Percentiles rank a stretch among this genome's conserved stretches.
Conservation (phyloP, 2,329 filamentous ascomycete genomes). For the Fusarium lateritium region DNA sequence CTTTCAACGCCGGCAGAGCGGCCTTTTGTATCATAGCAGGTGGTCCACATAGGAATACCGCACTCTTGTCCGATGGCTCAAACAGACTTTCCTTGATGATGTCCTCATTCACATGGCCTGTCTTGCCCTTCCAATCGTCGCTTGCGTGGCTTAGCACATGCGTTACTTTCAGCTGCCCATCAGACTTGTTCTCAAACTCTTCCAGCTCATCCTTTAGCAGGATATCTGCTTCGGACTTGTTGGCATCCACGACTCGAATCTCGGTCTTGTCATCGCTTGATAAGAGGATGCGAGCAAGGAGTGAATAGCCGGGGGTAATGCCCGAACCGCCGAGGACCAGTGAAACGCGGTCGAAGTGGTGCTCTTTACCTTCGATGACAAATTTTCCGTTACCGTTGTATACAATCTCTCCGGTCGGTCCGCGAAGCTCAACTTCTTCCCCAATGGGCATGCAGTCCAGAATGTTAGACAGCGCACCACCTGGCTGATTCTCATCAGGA, state of each 20-base stretch:
- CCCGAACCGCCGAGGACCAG: slow-evolving; percentile 66
- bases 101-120: slow-evolving; percentile 60
- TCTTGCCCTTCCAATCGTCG: slow-evolving; percentile 61
- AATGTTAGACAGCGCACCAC: slow-evolving; percentile 68
- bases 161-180: slow-evolving; percentile 59
- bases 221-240: slow-evolving; percentile 63
- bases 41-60: slow-evolving; percentile 65
- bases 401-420: slow-evolving; percentile 65
- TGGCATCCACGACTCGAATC: slow-evolving; percentile 63
- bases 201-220: slow-evolving; percentile 61
- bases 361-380: slow-evolving; percentile 58
- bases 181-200: slow-evolving; percentile 54
- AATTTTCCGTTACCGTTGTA: slow-evolving; percentile 65
- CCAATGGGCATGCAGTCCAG: slow-evolving; percentile 64
- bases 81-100: slow-evolving; percentile 60
- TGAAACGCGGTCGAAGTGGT: slow-evolving; percentile 60
- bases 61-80: slow-evolving; percentile 57
- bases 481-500: slow-evolving; percentile 61
- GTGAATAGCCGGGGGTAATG: slow-evolving; percentile 66
- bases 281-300: slow-evolving; percentile 61
- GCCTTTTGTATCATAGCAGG: slow-evolving; percentile 64
- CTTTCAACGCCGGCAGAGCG: slow-evolving; percentile 63
- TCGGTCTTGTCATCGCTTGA: slow-evolving; percentile 54
- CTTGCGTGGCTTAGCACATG: slow-evolving; percentile 63
- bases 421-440: slow-evolving; percentile 66